phyloP scores from a whole-genome alignment of 495 filamentous ascomycete genomes.

The Penicillium waksmanii region DNA sequence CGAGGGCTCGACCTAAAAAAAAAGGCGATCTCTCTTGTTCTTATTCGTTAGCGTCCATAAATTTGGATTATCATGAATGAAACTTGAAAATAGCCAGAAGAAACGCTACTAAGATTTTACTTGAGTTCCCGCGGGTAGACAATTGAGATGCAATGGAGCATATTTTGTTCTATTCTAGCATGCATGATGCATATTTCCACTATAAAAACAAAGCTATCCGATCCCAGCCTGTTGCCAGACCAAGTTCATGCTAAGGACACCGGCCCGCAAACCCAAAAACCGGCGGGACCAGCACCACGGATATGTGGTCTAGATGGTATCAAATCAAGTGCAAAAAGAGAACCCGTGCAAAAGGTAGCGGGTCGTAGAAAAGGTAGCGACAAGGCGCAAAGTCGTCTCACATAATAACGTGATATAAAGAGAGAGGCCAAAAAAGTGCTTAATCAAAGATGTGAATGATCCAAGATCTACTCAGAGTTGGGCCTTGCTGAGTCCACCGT shows the following conservation, averaged over 20 bases:
- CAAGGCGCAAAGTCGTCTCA: slow-evolving; percentile 8
- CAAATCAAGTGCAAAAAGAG: slow-evolving; percentile 10
- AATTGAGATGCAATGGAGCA: background rate
- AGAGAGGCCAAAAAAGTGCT: background rate
- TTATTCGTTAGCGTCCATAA: too few relatives aligned
- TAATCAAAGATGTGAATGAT: background rate
- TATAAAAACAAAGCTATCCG: background rate
- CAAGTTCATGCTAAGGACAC: slow-evolving; percentile 1
- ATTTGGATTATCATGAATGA: too few relatives aligned
- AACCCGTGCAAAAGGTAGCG: background rate
- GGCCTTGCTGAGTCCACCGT: slow-evolving; percentile 37
- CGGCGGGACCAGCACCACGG: background rate
- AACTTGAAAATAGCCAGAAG: too few relatives aligned
- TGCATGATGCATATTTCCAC: background rate
- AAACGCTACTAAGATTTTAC: too few relatives aligned
- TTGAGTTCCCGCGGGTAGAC: too few relatives aligned
- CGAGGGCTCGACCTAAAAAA: too few relatives aligned
- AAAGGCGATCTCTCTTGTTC: too few relatives aligned
- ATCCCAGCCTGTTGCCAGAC: background rate
- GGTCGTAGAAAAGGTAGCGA: background rate
- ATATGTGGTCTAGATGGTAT: slow-evolving; percentile 23
- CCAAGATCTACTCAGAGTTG: background rate
- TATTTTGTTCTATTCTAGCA: background rate
- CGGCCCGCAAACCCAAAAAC: slow-evolving; percentile 18
- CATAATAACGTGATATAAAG: slow-evolving; percentile 8